phyloP scores from a whole-genome alignment of 2,329 filamentous ascomycete genomes.

The Pseudogymnoascus sp. region DNA sequence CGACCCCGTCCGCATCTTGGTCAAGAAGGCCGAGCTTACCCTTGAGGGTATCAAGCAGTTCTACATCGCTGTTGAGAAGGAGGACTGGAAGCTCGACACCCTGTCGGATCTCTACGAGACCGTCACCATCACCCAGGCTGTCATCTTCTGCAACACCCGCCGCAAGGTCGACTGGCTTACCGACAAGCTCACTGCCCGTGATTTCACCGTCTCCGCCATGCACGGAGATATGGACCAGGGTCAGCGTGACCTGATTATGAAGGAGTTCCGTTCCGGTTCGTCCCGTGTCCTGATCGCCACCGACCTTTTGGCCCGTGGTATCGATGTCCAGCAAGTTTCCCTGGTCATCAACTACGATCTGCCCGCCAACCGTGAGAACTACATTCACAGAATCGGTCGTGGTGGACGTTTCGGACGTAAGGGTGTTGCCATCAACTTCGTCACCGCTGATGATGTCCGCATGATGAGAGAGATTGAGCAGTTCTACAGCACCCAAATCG shows the following conservation, averaged over 20 bases:
- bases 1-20: slow-evolving; percentile 95
- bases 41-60: slow-evolving; percentile 99
- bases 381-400: slow-evolving; percentile 99
- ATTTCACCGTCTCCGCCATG: slow-evolving; percentile 99
- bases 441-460: slow-evolving; percentile 96
- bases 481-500: slow-evolving; percentile 99
- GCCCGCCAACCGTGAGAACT: slow-evolving; percentile 98
- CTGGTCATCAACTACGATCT: slow-evolving; percentile 99
- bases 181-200: slow-evolving; percentile 95
- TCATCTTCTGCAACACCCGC: slow-evolving; percentile 99
- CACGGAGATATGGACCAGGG: slow-evolving; percentile 99
- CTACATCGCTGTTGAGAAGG: slow-evolving; percentile 99
- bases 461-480: slow-evolving; percentile 99
- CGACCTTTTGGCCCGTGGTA: slow-evolving; percentile 96
- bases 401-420: slow-evolving; percentile 99
- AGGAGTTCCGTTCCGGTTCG: slow-evolving; percentile 98
- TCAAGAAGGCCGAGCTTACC: slow-evolving; percentile 99
- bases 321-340: slow-evolving; percentile 99
- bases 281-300: slow-evolving; percentile 98
- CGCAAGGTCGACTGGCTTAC: slow-evolving; percentile 99
- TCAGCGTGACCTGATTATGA: slow-evolving; percentile 99
- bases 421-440: slow-evolving; percentile 99
- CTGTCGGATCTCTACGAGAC: slow-evolving; percentile 99
- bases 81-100: slow-evolving; percentile 99
- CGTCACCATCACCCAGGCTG: slow-evolving; percentile 97